Base-by-base conservation (phyloP, 1,284 basidiomycete species). In the Wallemia ichthyophaga region DNA sequence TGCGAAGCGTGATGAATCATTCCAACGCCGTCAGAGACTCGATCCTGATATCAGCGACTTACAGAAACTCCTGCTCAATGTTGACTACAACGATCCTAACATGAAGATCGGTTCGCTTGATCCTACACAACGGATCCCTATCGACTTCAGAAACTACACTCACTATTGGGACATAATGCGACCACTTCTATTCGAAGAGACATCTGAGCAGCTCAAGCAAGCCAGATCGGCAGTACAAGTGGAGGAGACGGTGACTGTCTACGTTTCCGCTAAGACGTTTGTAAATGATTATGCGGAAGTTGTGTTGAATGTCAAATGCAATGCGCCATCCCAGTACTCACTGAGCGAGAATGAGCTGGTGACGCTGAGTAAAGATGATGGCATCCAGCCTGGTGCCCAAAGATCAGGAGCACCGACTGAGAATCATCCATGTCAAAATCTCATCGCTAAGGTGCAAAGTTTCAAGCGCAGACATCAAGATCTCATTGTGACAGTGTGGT, bases 111-210 rank as follows among this genome's bases (percentile, higher is more conserved):
- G 37, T 15, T 67, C 70, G 1, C 71, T 69, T 9, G 68, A 2
- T 69, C 63, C 32, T 23, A 66, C 75, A 27, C 62, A 65, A 5
- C 70, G 68, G 2, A 75, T 92, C 2, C 83, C 83, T 0, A 76
- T 79, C 58, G 71, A 69, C 5, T 96, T 95, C 67, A 65, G 65
- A 1, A 75, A 77, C 61, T 76, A 80, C 59, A 67, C 73, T 2
- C 77, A 88, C 27, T 98, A 94, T 69, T 75, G 78, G 48, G 72
- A 72, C 25, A 73, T 82, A 25, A 88, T 94, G 66, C 79, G 87
- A 64, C 88, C 94, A 1, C 74, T 98, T n/a, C 73, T 96, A 25
- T 71, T 91, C 27, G 74, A 86, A 61, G 94, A 98, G 70, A 82
- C 85, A 62, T 96, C 94, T 91, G 79, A 83, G 27, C 87, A 95